These are phyloP conservation scores for Fusarium stilboides DNA, from an alignment of 2,329 filamentous ascomycete species.

Conservation along the genomic window DNA sequence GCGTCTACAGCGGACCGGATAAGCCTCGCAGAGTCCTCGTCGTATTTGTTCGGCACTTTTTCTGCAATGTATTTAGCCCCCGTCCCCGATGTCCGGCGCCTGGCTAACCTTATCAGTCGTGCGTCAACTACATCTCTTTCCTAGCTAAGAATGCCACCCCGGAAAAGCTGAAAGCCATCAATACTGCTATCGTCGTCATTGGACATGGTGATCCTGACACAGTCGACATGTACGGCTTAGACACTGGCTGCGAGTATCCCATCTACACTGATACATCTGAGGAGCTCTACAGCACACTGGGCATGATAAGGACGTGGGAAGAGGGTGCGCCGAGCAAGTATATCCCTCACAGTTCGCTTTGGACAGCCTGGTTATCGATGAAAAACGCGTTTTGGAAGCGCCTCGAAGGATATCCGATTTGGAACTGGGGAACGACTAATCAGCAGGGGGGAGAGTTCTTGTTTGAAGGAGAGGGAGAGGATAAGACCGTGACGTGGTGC, in stretches of 20 bases:
- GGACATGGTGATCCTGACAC: slow-evolving; percentile 7
- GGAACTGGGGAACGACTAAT: slow-evolving; percentile 11
- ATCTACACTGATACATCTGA: slow-evolving; percentile 30
- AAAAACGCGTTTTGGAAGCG: slow-evolving; percentile 7
- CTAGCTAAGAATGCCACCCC: slow-evolving; percentile 19
- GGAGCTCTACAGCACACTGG: slow-evolving; percentile 24
- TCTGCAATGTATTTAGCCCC: slow-evolving; percentile 12
- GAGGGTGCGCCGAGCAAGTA: slow-evolving; percentile 21
- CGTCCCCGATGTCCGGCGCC: fast-evolving
- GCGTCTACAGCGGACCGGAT: slow-evolving; percentile 20
- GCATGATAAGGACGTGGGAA: slow-evolving; percentile 26
- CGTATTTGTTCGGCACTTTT: slow-evolving; percentile 38
- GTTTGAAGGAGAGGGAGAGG: slow-evolving; percentile 14
- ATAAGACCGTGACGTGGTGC: slow-evolving; percentile 27
- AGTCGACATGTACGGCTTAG: slow-evolving; percentile 28
- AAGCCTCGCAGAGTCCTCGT: slow-evolving; percentile 14
- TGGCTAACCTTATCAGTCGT: slow-evolving; percentile 16
- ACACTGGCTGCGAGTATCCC: slow-evolving; percentile 31
- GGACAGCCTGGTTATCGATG: background rate
- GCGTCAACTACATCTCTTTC: slow-evolving; percentile 23
- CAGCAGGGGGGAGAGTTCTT: slow-evolving; percentile 37
- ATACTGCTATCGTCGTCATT: slow-evolving; percentile 31
- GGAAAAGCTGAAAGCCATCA: slow-evolving; percentile 16
- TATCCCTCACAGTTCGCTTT: background rate
- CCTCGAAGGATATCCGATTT: slow-evolving; percentile 3